phyloP scores from a whole-genome alignment of 257 asterid genomes.

The Solanum neorickii region DNA sequence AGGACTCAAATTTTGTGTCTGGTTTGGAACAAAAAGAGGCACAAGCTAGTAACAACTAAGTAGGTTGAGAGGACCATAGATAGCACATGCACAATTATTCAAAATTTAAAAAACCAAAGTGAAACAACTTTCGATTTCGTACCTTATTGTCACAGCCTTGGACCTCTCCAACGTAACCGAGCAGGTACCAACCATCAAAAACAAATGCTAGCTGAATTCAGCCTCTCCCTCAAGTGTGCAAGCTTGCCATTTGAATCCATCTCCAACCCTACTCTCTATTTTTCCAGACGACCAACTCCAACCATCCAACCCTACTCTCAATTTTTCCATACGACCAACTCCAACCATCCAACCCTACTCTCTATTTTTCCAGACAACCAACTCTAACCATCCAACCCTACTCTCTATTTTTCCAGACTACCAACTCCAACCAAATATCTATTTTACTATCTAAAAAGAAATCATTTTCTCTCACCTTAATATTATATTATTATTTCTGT shows the following conservation, averaged over 20 bases:
- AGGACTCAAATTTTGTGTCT: neutral
- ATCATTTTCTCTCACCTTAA: too few relatives aligned
- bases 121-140: neutral
- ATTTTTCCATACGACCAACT: too few relatives aligned
- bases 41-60: neutral
- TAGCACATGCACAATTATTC: neutral
- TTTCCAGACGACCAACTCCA: too few relatives aligned
- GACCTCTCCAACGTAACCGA: neutral
- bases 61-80: neutral
- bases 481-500: too few relatives aligned
- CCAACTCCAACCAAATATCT: too few relatives aligned
- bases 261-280: too few relatives aligned
- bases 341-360: too few relatives aligned
- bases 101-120: neutral
- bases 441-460: too few relatives aligned
- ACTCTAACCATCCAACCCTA: too few relatives aligned
- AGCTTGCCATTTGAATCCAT: neutral
- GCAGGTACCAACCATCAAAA: neutral
- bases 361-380: too few relatives aligned
- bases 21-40: neutral
- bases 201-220: neutral
- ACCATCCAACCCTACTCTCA: too few relatives aligned
- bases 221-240: neutral
- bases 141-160: neutral
- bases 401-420: too few relatives aligned